A percentile compares a stretch with the other conserved stretches of the same genome.
phyloP scores from a whole-genome alignment of 1,139 yeast genomes.

The Waltiozyma sp. region DNA sequence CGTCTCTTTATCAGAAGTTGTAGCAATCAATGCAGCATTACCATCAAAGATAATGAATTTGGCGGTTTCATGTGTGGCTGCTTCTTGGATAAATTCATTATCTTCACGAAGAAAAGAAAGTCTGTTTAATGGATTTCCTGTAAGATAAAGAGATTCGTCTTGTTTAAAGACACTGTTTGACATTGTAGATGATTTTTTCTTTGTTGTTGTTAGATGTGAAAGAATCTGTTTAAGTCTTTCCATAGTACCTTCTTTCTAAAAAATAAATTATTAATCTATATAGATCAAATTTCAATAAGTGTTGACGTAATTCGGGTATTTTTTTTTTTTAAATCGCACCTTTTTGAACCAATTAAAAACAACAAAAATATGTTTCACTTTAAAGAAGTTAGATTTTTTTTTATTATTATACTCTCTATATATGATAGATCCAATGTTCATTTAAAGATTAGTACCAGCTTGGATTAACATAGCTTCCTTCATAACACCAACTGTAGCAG shows the following conservation, averaged over 20 bases:
- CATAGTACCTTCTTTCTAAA: not conserved
- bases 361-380: too few relatives aligned
- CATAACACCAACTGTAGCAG: conserved; percentile 83
- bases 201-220: not conserved
- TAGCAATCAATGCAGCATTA: conserved; percentile 14
- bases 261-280: too few relatives aligned
- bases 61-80: conserved; percentile 41
- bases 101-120: conserved; percentile 72
- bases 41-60: conserved; percentile 43
- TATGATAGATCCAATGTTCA: not conserved
- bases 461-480: conserved; percentile 36
- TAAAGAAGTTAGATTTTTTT: too few relatives aligned
- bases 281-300: too few relatives aligned
- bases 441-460: conserved; percentile 3
- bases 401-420: too few relatives aligned
- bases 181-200: not conserved
- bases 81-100: conserved; percentile 40
- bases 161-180: not conserved
- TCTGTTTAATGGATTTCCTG: conserved; percentile 59
- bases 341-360: too few relatives aligned
- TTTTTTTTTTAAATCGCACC: too few relatives aligned
- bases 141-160: conserved; percentile 24
- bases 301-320: too few relatives aligned
- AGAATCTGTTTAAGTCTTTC: not conserved
- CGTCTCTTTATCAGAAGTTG: not conserved